Base-by-base conservation (phyloP, 352 stramenopile species). In the Phytophthora europaea region DNA sequence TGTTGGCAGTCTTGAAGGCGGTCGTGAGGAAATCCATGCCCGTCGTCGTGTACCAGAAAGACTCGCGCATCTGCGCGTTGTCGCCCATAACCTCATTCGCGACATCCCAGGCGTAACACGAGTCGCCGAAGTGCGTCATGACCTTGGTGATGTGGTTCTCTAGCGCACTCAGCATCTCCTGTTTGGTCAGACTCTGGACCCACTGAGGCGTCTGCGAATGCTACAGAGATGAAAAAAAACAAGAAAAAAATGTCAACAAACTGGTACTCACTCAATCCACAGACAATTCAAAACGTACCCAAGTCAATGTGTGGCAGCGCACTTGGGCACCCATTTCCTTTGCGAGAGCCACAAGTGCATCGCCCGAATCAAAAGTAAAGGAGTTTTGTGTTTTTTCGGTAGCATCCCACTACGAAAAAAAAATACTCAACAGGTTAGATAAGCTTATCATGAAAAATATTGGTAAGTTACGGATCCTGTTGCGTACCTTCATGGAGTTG, bases 41-140 rank as follows among this genome's bases (percentile, higher is more conserved):
- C 15, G 74, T 81, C 47, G 64, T 73, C 15, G 47, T 76, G 70
- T 81, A 81, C 74, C 74, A 81, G 57, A 78, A 81, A 4, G 74
- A 76, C 2, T 65, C 52, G 28, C 74, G 74, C 28, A 70, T 68
- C 28, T 66, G 51, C 1, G 55, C 74, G 61, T 81, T 58, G 56
- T 81, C 70, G 20, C 61, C 74, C 71, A 78, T 78, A 23, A 78
- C 71, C 22, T 81, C 74, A 40, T 81, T 81, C 18, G 72, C 74
- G n/a, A 81, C 74, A 16, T 81, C 74, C 70, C 70, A 78, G 1
- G 74, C 74, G 20, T 78, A 81, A 16, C 73, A 81, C 4, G 65
- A 58, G 33, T 81, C 73, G 1, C 73, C 73, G 9, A 76, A 81
- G 56, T 81, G 65, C 0, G 70, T 78, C 65, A 78, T 78, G 2